A percentile compares a stretch with the other conserved stretches of the same genome.
These are phyloP conservation scores for Psilocybe tampanensis DNA, from an alignment of 768 basidiomycete species.

Conservation along the genomic window DNA sequence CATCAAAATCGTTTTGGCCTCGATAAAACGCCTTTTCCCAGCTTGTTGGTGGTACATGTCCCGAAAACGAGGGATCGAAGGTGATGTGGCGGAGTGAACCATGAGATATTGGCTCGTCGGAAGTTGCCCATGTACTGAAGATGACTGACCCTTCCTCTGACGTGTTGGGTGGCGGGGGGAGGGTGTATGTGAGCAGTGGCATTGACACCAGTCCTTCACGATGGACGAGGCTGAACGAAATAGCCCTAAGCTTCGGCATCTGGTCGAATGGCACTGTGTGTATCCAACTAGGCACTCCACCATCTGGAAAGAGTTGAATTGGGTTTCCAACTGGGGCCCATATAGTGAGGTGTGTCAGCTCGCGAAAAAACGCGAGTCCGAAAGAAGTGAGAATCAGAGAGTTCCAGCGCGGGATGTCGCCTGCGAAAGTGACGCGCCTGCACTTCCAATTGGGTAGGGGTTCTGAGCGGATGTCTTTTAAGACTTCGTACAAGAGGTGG, in stretches of 20 bases:
- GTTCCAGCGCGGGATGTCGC: constrained; percentile 32
- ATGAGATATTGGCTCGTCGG: constrained; percentile 21
- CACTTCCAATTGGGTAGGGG: constrained; percentile 26
- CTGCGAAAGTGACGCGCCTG: constrained; percentile 33
- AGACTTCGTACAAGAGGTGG: constrained; percentile 36
- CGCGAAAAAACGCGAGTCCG: constrained; percentile 35
- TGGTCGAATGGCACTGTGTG: constrained; percentile 30
- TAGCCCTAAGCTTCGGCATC: constrained; percentile 34
- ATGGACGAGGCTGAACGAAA: constrained; percentile 31
- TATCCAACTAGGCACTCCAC: constrained; percentile 26
- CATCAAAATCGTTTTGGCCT: constrained; percentile 9
- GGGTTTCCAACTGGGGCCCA: constrained; percentile 25
- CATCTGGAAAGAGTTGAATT: neutral
- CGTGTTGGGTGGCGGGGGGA: neutral
- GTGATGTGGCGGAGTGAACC: constrained; percentile 19
- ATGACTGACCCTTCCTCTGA: constrained; percentile 3
- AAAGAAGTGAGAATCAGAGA: constrained; percentile 28
- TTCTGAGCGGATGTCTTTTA: constrained; percentile 18
- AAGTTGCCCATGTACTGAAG: constrained; percentile 25
- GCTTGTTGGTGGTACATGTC: constrained; percentile 3
- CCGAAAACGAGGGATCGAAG: neutral
- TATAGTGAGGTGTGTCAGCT: constrained; percentile 38
- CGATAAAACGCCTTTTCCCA: constrained; percentile 27
- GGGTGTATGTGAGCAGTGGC: constrained; percentile 19
- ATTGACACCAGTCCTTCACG: constrained; percentile 5